Evolutionary conservation across 768 basidiomycete genomes (phyloP).

Genomic region (Lactarius indigo): DNA sequence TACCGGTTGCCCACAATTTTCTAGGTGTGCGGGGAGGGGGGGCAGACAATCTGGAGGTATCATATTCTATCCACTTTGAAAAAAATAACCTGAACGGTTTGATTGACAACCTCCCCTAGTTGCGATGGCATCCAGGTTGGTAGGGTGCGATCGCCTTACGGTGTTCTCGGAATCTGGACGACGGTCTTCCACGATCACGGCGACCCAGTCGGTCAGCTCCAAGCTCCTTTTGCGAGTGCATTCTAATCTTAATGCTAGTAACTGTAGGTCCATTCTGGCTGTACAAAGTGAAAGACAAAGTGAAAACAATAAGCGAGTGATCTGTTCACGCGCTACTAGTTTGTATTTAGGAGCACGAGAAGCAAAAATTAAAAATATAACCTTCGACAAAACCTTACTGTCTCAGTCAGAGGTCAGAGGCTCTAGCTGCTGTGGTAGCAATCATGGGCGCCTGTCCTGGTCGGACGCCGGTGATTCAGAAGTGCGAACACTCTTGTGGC

Average conservation of each 20-base stretch:
- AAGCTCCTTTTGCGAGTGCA: neutral
- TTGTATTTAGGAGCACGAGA: neutral
- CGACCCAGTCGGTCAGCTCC: conserved; percentile 45
- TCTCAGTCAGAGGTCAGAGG: neutral
- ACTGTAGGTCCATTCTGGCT: conserved; percentile 33
- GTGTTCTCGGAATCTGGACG: conserved; percentile 54
- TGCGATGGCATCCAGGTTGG: conserved; percentile 64
- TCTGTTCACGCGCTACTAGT: neutral
- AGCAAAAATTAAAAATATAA: neutral
- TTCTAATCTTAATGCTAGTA: neutral
- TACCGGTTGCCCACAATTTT: neutral
- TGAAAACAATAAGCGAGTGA: conserved; percentile 1
- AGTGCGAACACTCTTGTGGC: too few relatives aligned
- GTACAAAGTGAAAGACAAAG: conserved; percentile 29
- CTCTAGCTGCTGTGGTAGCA: neutral
- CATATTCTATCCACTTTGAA: conserved; percentile 32
- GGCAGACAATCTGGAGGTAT: conserved; percentile 33
- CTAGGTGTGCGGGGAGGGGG: conserved; percentile 14
- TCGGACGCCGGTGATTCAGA: neutral
- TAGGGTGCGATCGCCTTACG: conserved; percentile 53
- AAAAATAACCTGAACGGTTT: conserved; percentile 33
- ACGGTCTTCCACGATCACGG: conserved; percentile 44
- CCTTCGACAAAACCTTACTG: neutral
- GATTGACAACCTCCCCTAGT: conserved; percentile 33
- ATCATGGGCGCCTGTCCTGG: too few relatives aligned